Evolutionary conservation across 2,329 filamentous ascomycete genomes (phyloP).

Genomic region (Pseudogymnoascus sp.): DNA sequence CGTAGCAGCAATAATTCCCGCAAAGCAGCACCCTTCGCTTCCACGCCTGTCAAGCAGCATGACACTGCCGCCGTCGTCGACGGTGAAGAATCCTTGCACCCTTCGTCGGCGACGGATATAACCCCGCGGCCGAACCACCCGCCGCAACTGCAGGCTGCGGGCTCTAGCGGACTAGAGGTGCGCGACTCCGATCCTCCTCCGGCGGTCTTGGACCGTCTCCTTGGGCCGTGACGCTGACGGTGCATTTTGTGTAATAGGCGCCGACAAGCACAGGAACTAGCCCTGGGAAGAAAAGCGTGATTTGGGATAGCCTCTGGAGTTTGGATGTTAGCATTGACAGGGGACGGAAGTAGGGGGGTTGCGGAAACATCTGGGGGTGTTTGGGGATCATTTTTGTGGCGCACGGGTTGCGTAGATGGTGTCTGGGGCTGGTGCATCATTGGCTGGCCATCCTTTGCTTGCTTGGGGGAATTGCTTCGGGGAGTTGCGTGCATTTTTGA

Average conservation of each 20-base stretch:
- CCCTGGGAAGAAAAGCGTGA: constrained; percentile 42
- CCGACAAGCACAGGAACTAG: constrained; percentile 31
- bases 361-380: background rate
- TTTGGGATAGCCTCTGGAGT: constrained; percentile 57
- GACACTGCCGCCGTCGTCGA: constrained; percentile 14
- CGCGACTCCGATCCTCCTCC: constrained; percentile 7
- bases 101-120: background rate
- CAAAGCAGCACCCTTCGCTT: constrained; percentile 50
- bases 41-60: constrained; percentile 12
- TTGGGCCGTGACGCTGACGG: constrained; percentile 10
- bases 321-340: constrained; percentile 50
- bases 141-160: constrained; percentile 1
- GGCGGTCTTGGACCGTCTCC: constrained; percentile 8
- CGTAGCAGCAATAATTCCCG: constrained; percentile 81
- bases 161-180: constrained; percentile 9
- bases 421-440: background rate
- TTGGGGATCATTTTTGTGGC: background rate
- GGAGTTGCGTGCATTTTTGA: background rate
- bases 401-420: background rate
- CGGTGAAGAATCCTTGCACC: background rate
- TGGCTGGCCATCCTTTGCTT: background rate
- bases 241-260: constrained; percentile 29
- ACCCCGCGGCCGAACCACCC: background rate
- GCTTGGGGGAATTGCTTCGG: background rate
- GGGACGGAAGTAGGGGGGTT: constrained; percentile 14